Evolutionary conservation across 306 rosid species (phyloP), one percentile per base, ranked within the genome.

Genomic region (Rosa lucieae): DNA sequence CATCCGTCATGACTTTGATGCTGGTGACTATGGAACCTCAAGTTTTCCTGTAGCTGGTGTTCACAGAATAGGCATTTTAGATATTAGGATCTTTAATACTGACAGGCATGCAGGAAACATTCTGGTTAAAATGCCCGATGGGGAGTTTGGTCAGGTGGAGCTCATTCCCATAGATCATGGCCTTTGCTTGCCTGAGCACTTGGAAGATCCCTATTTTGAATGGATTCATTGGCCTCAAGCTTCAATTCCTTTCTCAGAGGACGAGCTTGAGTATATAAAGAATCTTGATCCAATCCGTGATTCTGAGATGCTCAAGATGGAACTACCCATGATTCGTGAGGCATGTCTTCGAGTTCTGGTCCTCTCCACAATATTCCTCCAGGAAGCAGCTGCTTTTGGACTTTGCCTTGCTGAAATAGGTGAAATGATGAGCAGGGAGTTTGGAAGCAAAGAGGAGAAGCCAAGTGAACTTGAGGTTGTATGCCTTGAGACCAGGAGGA

Each of bases 161-260:
- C 96, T 91, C 75, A 61, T 91, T 76, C 96, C 93, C 13, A 91
- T 91, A 81, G 96, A 91, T 78, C 96, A 91, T 63, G 96, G 93
- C 72, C 88, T 91, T 76, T 91, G 90, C 78, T 89, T 91, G 7
- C 96, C 93, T 1, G 93, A 91, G 79, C 77, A 73, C 78, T 82
- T 91, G 93, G 96, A 91, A 79, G 96, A 91, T 78, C 96, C 96
- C 1, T 89, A 91, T 79, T 89, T 91, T 56, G 96, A 91, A 81
- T 91, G 96, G 96, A 84, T 90, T 76, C 91, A 90, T 67, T 90
- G 95, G 95, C 95, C 95, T 72, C 95, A 90, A 74, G 89, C 95
- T 55, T 90, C 95, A 55, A 84, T 89, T 67, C 92, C 95, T 77
- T 90, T 90, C 82, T 82, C 91, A 3, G 89, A 89, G 5, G 92